Percentiles rank a stretch among this genome's conserved stretches.
Evolutionary conservation across 2,329 filamentous ascomycete genomes (phyloP).

Genomic region (Pyrenophora graminea): DNA sequence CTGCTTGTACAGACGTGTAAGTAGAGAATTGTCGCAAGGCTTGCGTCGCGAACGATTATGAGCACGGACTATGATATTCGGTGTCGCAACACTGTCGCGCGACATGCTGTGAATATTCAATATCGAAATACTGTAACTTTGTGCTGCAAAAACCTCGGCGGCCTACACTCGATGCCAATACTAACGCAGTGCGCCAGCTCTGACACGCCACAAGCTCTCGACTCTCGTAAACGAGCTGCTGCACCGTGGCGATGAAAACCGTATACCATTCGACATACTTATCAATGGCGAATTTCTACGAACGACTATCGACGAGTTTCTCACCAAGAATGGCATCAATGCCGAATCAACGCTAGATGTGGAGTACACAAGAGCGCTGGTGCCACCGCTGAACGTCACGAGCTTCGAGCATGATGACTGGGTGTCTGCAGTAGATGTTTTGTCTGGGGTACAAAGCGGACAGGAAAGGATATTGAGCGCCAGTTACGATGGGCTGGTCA

Average conservation of each 20-base stretch:
- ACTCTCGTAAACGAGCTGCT: constrained; percentile 67
- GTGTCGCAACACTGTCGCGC: neutral
- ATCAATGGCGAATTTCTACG: constrained; percentile 91
- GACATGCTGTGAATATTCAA: neutral
- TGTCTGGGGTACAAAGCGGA: constrained; percentile 64
- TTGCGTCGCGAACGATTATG: no score
- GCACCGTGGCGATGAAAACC: constrained; percentile 59
- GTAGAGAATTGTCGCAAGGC: constrained; percentile 10
- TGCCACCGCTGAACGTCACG: constrained; percentile 85
- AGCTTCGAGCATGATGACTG: constrained; percentile 98
- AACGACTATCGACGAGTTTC: constrained; percentile 87
- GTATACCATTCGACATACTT: constrained; percentile 89
- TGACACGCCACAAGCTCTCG: constrained; percentile 54
- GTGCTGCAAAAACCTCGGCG: neutral
- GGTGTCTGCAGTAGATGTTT: constrained; percentile 84
- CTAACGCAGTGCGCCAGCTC: constrained; percentile 27
- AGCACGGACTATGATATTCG: no score
- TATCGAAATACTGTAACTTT: neutral
- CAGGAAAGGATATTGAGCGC: constrained; percentile 83
- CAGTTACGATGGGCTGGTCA: constrained; percentile 85
- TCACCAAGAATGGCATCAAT: constrained; percentile 82
- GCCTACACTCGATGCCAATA: neutral
- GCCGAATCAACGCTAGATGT: constrained; percentile 84
- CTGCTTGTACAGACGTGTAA: constrained; percentile 42
- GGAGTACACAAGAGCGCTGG: constrained; percentile 89